These are phyloP conservation scores for Colletotrichum horii DNA, from an alignment of 2,329 filamentous ascomycete species.

Conservation along the genomic window DNA sequence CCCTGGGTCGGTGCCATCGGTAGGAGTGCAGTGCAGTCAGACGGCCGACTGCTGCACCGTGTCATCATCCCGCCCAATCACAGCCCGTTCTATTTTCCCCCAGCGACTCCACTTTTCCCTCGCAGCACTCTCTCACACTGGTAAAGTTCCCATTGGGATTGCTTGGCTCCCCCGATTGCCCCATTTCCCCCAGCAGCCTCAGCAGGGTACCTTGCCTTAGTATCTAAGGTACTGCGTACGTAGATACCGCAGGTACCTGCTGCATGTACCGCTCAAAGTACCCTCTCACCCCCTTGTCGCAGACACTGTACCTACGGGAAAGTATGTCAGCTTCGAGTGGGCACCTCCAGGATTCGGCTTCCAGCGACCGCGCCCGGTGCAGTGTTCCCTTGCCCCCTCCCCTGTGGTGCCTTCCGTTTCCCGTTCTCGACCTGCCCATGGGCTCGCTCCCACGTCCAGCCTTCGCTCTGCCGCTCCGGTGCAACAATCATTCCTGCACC, in stretches of 20 bases:
- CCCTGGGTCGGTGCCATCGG: neutral
- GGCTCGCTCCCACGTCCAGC: neutral
- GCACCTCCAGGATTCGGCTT: neutral
- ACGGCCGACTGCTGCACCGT: neutral
- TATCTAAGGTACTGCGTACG: too few species aligned
- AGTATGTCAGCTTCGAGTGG: constrained; percentile 1
- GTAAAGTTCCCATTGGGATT: neutral
- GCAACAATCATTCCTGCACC: neutral
- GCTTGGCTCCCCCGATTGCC: neutral
- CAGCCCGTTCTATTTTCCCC: neutral
- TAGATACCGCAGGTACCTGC: neutral
- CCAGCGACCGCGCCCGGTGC: neutral
- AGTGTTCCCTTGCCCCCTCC: neutral
- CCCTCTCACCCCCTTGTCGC: neutral
- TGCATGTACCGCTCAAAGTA: neutral
- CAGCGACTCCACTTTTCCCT: neutral
- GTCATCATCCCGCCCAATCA: neutral
- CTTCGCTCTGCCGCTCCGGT: neutral
- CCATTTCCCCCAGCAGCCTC: neutral
- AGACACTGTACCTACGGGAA: constrained; percentile 10
- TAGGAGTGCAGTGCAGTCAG: neutral
- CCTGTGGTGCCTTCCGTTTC: neutral
- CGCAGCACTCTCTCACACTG: neutral
- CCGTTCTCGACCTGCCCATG: neutral
- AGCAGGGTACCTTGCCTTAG: neutral